Evolutionary conservation across 1,284 basidiomycete genomes (phyloP).

Genomic region (Tetrapyrgos nigripes): DNA sequence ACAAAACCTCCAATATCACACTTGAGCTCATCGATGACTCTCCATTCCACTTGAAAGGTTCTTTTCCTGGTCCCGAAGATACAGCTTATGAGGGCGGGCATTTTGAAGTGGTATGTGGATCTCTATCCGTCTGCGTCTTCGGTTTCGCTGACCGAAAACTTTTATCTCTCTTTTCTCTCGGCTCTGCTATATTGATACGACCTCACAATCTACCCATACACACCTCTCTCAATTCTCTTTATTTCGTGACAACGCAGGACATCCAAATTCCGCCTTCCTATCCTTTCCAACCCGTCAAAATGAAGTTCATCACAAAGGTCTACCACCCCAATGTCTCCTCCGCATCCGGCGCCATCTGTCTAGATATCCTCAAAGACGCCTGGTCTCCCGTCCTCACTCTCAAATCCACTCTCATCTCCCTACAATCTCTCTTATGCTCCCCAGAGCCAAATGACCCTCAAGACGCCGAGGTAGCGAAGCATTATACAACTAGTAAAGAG

Average conservation of each 20-base stretch:
- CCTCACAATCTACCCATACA: not conserved
- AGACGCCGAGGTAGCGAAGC: slow-evolving; percentile 98
- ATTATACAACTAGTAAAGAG: slow-evolving; percentile 87
- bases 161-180: not conserved
- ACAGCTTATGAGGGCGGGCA: slow-evolving; percentile 95
- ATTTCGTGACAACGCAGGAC: slow-evolving; percentile 69
- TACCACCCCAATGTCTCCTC: slow-evolving; percentile 99
- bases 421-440: slow-evolving; percentile 94
- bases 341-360: slow-evolving; percentile 86
- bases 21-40: slow-evolving; percentile 89
- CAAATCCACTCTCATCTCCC: slow-evolving; percentile 95
- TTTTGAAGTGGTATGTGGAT: slow-evolving; percentile 85
- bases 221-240: too few relatives aligned
- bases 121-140: not conserved
- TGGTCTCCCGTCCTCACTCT: slow-evolving; percentile 95
- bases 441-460: slow-evolving; percentile 98
- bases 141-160: not conserved
- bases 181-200: not conserved
- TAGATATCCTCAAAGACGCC: slow-evolving; percentile 87
- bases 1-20: slow-evolving; percentile 85
- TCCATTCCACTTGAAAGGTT: slow-evolving; percentile 88
- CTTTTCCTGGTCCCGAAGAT: slow-evolving; percentile 91
- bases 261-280: slow-evolving; percentile 95
- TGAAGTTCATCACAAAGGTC: slow-evolving; percentile 97
- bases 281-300: slow-evolving; percentile 97